Percentiles rank a stretch among this genome's conserved stretches.
phyloP scores from a whole-genome alignment of 192 early-diverging fungal species.

The Martensiomyces pterosporus region DNA sequence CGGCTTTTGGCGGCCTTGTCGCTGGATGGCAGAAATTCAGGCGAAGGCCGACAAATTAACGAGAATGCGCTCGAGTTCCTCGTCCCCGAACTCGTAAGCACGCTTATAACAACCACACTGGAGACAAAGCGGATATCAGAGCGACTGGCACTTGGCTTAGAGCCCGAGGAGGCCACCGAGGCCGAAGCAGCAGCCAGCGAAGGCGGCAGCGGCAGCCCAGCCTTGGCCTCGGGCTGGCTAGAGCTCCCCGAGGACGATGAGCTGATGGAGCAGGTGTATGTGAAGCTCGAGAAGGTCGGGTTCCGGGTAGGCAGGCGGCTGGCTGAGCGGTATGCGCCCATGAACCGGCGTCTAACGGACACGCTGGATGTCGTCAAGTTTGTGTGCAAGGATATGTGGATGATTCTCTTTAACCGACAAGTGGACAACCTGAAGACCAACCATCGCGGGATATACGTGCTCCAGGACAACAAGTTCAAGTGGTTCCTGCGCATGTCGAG shows the following conservation, averaged over 20 bases:
- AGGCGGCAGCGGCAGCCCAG: background rate
- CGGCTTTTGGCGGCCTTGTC: conserved; percentile 33
- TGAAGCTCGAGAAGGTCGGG: conserved; percentile 87
- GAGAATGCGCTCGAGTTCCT: conserved; percentile 39
- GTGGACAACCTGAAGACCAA: conserved; percentile 99
- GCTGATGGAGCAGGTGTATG: conserved; percentile 83
- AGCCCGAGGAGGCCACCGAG: conserved; percentile 1
- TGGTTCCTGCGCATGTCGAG: conserved; percentile 94
- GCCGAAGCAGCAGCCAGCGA: background rate
- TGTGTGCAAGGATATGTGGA: conserved; percentile 99
- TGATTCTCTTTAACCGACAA: conserved; percentile 91
- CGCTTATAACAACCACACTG: conserved; percentile 30
- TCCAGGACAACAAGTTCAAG: conserved; percentile 96
- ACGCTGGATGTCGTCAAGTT: conserved; percentile 97
- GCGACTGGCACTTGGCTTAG: conserved; percentile 10
- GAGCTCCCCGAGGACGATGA: conserved; percentile 54
- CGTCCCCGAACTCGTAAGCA: conserved; percentile 37
- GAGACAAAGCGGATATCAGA: conserved; percentile 20
- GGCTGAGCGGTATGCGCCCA: conserved; percentile 83
- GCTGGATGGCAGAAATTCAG: conserved; percentile 22
- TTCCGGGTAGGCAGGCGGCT: conserved; percentile 86
- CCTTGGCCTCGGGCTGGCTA: conserved; percentile 29
- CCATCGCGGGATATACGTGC: conserved; percentile 94
- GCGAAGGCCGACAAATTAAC: conserved; percentile 35
- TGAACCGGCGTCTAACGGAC: conserved; percentile 84